phyloP scores from a whole-genome alignment of 805 yeast species.

The Ogataea salicorniae region DNA sequence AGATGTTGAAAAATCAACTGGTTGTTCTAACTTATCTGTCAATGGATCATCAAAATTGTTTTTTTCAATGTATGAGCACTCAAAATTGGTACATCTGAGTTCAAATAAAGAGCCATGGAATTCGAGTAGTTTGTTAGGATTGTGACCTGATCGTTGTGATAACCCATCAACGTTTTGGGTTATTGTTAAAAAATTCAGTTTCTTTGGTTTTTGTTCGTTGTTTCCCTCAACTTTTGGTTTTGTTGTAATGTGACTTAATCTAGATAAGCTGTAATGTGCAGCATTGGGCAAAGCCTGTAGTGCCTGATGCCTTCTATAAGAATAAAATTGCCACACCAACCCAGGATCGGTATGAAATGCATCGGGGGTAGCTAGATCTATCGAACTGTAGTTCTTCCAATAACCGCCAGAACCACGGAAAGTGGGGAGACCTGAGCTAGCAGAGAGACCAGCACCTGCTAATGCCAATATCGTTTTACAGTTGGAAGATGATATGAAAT shows the following conservation, averaged over 20 bases:
- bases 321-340: conserved; percentile 85
- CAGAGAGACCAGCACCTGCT: conserved; percentile 83
- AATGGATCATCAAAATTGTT: conserved; percentile 54
- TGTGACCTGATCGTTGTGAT: conserved; percentile 60
- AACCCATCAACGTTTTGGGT: conserved; percentile 85
- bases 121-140: conserved; percentile 48
- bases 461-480: conserved; percentile 53
- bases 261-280: conserved; percentile 69
- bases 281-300: conserved; percentile 62
- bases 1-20: conserved; percentile 7
- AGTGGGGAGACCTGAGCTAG: conserved; percentile 70
- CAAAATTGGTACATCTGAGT: conserved; percentile 68
- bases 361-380: conserved; percentile 88
- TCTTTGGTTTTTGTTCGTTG: background rate
- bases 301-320: conserved; percentile 62
- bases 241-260: conserved; percentile 40
- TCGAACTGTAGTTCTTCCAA: conserved; percentile 73
- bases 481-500: conserved; percentile 25
- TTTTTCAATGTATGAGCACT: conserved; percentile 58
- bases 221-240: conserved; percentile 1
- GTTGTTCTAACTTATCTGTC: conserved; percentile 30
- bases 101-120: conserved; percentile 77
- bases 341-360: conserved; percentile 82
- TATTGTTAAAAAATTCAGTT: conserved; percentile 50
- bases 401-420: conserved; percentile 68